phyloP scores from a whole-genome alignment of 306 rosid species.

The Potentilla sterilis region DNA sequence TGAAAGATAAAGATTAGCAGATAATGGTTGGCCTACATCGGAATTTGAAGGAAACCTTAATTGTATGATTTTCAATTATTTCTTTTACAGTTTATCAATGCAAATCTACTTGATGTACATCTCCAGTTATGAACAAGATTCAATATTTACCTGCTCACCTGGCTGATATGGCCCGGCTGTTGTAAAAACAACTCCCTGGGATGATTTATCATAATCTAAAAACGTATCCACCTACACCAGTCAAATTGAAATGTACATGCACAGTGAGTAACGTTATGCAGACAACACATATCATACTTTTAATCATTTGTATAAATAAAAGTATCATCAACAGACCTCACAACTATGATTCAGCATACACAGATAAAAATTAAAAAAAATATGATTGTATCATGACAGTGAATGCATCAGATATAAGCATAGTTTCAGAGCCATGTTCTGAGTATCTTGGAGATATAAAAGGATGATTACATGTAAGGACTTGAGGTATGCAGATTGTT shows the following conservation, averaged over 20 bases:
- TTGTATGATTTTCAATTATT: neutral
- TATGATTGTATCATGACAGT: neutral
- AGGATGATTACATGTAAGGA: neutral
- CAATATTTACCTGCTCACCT: slow-evolving; percentile 95
- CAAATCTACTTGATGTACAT: neutral
- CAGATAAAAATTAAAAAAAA: slow-evolving; percentile 19
- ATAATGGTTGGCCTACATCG: neutral
- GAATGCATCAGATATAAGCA: neutral
- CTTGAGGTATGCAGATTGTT: neutral
- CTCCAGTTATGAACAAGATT: slow-evolving; percentile 17
- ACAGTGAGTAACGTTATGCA: slow-evolving; percentile 15
- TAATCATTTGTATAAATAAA: slow-evolving; percentile 13
- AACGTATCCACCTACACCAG: slow-evolving; percentile 79
- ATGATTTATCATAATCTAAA: slow-evolving; percentile 77
- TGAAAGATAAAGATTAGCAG: neutral
- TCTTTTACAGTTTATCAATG: neutral
- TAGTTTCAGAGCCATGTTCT: neutral
- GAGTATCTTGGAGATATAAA: neutral
- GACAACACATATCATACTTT: slow-evolving; percentile 3
- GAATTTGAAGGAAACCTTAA: neutral
- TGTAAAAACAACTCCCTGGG: slow-evolving; percentile 79
- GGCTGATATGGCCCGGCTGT: slow-evolving; percentile 84
- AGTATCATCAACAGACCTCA: slow-evolving; percentile 51
- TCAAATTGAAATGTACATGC: slow-evolving; percentile 20
- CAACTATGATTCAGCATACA: slow-evolving; percentile 90